phyloP scores from a whole-genome alignment of 23 red algal genomes.

The Gracilaria caudata region DNA sequence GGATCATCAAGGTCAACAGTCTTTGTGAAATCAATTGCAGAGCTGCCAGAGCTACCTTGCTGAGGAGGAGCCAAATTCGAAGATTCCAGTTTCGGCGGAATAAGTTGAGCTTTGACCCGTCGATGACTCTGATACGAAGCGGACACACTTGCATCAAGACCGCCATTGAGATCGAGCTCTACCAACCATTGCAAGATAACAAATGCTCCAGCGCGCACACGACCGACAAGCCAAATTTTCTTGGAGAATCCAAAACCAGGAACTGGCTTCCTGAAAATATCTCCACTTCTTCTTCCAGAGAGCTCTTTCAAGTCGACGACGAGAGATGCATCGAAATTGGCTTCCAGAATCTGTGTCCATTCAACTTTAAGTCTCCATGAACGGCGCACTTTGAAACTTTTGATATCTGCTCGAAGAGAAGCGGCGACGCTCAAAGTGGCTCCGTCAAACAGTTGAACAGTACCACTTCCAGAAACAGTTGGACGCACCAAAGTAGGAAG shows the following conservation, averaged over 20 bases:
- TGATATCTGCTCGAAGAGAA: conserved; percentile 22
- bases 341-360: conserved; percentile 29
- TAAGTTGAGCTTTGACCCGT: background rate
- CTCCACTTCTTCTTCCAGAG: conserved; percentile 3
- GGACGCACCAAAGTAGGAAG: conserved; percentile 25
- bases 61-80: background rate
- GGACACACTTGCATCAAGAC: background rate
- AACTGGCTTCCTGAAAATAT: background rate
- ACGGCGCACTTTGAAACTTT: background rate
- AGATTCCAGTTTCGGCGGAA: background rate
- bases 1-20: background rate
- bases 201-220: conserved; percentile 18
- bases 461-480: conserved; percentile 10
- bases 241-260: background rate
- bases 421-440: conserved; percentile 4
- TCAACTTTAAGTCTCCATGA: background rate
- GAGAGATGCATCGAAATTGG: background rate
- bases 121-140: background rate
- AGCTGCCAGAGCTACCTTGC: conserved; percentile 17
- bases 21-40: background rate
- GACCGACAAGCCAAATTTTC: conserved; percentile 13
- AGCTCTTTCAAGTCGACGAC: background rate
- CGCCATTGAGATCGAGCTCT: conserved; percentile 7
- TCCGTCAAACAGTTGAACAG: background rate
- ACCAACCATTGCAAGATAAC: conserved; percentile 4